Evolutionary conservation across 345 rosid genomes (phyloP).

Genomic region (Gossypium australe): DNA sequence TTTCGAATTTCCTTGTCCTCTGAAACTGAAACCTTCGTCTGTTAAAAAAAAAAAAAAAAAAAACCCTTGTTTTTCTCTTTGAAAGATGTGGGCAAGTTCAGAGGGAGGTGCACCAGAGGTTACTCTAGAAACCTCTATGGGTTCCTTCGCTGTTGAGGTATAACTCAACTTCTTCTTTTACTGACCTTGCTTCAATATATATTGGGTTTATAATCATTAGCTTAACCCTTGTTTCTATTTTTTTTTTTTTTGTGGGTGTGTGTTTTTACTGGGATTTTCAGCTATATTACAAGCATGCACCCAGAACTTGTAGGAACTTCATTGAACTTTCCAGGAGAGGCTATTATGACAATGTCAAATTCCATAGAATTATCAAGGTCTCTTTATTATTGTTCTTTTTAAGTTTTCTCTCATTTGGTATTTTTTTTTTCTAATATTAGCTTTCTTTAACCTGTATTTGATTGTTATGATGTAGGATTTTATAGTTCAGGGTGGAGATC

Average conservation of each 20-base stretch:
- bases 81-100: constrained; percentile 60
- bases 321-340: constrained; percentile 80
- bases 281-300: constrained; percentile 85
- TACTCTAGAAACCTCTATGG: constrained; percentile 94
- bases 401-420: not conserved
- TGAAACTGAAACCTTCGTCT: not conserved
- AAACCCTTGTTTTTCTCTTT: constrained; percentile 7
- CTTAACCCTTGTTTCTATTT: not conserved
- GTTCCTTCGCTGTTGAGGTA: constrained; percentile 84
- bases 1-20: not conserved
- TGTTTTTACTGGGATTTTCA: constrained; percentile 24
- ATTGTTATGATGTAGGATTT: constrained; percentile 58
- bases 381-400: not conserved
- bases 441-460: not conserved
- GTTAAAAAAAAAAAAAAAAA: not conserved
- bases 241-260: not conserved
- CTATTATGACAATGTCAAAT: constrained; percentile 72
- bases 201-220: not conserved
- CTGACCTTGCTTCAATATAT: not conserved
- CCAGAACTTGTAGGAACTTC: constrained; percentile 95
- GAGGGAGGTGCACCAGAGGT: constrained; percentile 90
- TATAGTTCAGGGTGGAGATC: constrained; percentile 98
- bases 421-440: not conserved
- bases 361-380: constrained; percentile 93
- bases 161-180: not conserved